Base-by-base conservation (phyloP, 441 rosid genomes). In the Erysimum cheiri region DNA sequence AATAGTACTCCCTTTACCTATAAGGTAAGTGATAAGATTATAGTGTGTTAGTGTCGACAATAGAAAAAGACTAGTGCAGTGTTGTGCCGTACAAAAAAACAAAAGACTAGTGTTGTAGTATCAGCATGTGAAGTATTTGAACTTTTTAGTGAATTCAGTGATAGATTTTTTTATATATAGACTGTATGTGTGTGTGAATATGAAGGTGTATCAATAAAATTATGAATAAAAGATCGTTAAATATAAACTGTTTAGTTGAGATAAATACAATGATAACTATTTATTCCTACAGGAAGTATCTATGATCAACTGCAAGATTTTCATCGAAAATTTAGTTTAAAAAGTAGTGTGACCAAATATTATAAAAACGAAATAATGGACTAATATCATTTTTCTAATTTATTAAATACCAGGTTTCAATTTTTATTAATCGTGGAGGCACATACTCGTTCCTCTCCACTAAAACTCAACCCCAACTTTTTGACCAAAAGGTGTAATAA, bases 401-500 rank as follows among this genome's bases (percentile, higher is more conserved):
- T 29, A 58, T 35, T 28, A 39, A 31, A 19, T 41, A 59, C 64
- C 52, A 66, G 56, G 61, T 52, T 67, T 58, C 31, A n/a, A 3
- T 37, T 48, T 65, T 6, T 39, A 66, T 32, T 40, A 26, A 73
- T 49, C 55, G 43, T 73, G 72, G 49, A 52, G 26, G 57, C 67
- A 73, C 77, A 67, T 67, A 60, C 41, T 46, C 31, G 33, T 43
- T 40, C 0, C 46, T 53, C 58, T 43, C 68, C 58, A 74, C 68
- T 44, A 74, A 9, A 60, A 67, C 47, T 69, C 69, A 67, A 67
- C 33, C 32, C 37, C 63, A 50, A 59, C n/a, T 24, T 53, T 67
- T 57, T 60, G 72, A 60, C 67, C 40, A 64, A 73, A 73, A 73
- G 40, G 62, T 59, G 67, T 50, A 41, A 59, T 65, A n/a, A 49